A percentile compares a stretch with the other conserved stretches of the same genome.
phyloP scores from a whole-genome alignment of 108 stramenopile genomes.

The Fistulifera pelliculosa region DNA sequence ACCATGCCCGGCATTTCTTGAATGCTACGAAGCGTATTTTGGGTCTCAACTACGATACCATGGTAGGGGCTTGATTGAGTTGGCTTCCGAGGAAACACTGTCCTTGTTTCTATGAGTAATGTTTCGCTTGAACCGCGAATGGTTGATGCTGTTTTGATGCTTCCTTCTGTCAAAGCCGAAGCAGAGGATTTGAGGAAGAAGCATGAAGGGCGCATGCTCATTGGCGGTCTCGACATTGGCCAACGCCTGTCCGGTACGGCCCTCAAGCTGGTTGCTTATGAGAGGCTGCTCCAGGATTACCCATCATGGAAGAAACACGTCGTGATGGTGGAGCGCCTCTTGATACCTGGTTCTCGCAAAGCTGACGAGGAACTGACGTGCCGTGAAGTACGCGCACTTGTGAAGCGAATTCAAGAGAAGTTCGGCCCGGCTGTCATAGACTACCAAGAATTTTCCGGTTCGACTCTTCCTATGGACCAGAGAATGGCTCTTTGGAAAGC shows the following conservation, averaged over 20 bases:
- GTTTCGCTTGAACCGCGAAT: slow-evolving; percentile 93
- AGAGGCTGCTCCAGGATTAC: slow-evolving; percentile 89
- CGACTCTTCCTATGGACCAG: slow-evolving; percentile 64
- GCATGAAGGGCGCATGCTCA: slow-evolving; percentile 70
- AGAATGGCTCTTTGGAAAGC: slow-evolving; percentile 84
- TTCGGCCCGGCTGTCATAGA: slow-evolving; percentile 84
- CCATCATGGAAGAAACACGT: slow-evolving; percentile 83
- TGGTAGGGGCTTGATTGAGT: slow-evolving; percentile 94
- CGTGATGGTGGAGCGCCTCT: slow-evolving; percentile 88
- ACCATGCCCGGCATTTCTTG: slow-evolving; percentile 99
- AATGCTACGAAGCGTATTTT: slow-evolving; percentile 97
- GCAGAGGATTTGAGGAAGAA: slow-evolving; percentile 43
- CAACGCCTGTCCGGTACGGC: slow-evolving; percentile 89
- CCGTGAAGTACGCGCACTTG: slow-evolving; percentile 63
- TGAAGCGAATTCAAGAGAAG: slow-evolving; percentile 66
- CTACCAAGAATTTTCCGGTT: slow-evolving; percentile 79
- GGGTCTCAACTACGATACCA: slow-evolving; percentile 86
- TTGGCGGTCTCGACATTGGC: slow-evolving; percentile 88
- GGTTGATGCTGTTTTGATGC: slow-evolving; percentile 54
- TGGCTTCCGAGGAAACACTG: slow-evolving; percentile 79
- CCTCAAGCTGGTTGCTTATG: slow-evolving; percentile 94
- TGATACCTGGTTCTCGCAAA: slow-evolving; percentile 70
- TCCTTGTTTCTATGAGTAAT: slow-evolving; percentile 94
- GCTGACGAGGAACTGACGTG: slow-evolving; percentile 82
- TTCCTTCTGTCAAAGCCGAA: slow-evolving; percentile 53